phyloP scores from a whole-genome alignment of 208 protist species.

The Leishmania turanica region DNA sequence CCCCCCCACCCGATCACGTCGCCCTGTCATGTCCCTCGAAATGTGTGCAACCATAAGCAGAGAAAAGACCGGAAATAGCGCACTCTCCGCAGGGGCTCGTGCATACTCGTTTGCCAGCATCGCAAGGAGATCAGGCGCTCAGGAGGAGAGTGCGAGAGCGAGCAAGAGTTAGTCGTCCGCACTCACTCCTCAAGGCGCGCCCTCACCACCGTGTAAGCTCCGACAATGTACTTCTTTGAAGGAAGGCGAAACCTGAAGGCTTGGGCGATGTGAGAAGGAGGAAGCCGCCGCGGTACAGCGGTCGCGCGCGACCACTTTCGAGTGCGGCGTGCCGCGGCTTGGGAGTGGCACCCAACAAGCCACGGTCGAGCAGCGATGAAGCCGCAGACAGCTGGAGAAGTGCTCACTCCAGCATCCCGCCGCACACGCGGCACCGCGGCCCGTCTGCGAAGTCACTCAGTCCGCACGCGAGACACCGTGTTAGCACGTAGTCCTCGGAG shows the following conservation, averaged over 20 bases:
- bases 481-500: conserved; percentile 55
- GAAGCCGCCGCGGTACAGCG: background rate
- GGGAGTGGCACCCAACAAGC: background rate
- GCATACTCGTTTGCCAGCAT: background rate
- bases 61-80: background rate
- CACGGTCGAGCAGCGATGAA: background rate
- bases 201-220: background rate
- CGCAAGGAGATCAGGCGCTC: background rate
- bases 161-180: background rate
- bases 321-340: background rate
- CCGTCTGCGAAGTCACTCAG: conserved; percentile 64
- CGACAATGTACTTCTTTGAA: background rate
- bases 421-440: conserved; percentile 76
- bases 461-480: conserved; percentile 60
- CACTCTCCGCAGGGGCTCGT: background rate
- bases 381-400: too few species aligned
- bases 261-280: background rate
- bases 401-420: conserved; percentile 57
- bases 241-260: background rate
- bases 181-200: background rate
- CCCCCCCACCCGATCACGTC: background rate
- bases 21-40: background rate
- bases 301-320: background rate
- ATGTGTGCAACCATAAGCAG: background rate
- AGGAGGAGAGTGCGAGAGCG: background rate